phyloP scores from a whole-genome alignment of 805 yeast species.

The Candida schatavii region DNA sequence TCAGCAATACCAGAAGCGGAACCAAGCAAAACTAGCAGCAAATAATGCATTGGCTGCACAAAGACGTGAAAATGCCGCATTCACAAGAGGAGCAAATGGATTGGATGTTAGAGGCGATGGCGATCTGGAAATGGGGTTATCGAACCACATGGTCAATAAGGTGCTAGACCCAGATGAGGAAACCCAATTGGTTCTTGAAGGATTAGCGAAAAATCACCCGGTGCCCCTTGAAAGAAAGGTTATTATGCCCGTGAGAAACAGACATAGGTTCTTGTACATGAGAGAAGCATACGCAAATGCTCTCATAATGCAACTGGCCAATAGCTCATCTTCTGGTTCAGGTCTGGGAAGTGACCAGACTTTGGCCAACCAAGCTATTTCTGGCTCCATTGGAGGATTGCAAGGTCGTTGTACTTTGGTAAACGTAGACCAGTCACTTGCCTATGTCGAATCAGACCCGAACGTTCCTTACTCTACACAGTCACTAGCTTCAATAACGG shows the following conservation, averaged over 20 bases:
- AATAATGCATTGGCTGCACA: constrained; percentile 78
- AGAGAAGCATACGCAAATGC: constrained; percentile 94
- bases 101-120: constrained; percentile 11
- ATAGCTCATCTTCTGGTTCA: constrained; percentile 16
- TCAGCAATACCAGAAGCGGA: constrained; percentile 86
- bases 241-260: constrained; percentile 63
- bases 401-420: constrained; percentile 78
- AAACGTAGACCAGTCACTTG: constrained; percentile 50
- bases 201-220: constrained; percentile 77
- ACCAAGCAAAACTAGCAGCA: constrained; percentile 86
- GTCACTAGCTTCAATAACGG: constrained; percentile 57
- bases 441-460: constrained; percentile 10
- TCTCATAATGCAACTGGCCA: constrained; percentile 61
- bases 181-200: constrained; percentile 85
- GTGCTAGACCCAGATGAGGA: constrained; percentile 87
- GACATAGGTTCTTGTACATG: constrained; percentile 78
- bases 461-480: constrained; percentile 28
- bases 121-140: constrained; percentile 17
- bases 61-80: constrained; percentile 61
- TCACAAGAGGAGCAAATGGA: constrained; percentile 19
- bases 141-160: constrained; percentile 26
- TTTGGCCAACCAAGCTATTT: constrained; percentile 45
- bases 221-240: constrained; percentile 79
- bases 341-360: constrained; percentile 32
- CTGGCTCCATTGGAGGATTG: constrained; percentile 63